These are phyloP conservation scores for Lactifluus hygrophoroides DNA, from an alignment of 768 basidiomycete species.

Conservation along the genomic window DNA sequence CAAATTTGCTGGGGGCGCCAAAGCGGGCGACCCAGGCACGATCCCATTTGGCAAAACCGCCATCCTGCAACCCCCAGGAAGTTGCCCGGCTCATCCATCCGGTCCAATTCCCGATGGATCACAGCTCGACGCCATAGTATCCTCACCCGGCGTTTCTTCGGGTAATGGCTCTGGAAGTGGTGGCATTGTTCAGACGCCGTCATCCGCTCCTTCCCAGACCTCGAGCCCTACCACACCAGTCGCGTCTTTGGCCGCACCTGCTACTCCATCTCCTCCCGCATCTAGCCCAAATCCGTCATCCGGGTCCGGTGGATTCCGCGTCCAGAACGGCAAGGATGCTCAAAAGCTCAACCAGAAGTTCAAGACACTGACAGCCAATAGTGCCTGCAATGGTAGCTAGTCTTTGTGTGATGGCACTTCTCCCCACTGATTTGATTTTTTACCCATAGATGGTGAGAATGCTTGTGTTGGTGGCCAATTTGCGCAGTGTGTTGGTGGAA, in stretches of 20 bases:
- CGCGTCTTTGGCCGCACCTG: neutral
- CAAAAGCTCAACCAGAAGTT: conserved; percentile 32
- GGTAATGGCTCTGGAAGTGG: neutral
- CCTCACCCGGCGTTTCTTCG: conserved; percentile 28
- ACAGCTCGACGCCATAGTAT: conserved; percentile 33
- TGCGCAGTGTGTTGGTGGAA: conserved; percentile 33
- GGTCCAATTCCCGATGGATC: conserved; percentile 44
- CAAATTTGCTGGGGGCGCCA: conserved; percentile 37
- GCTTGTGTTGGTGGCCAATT: conserved; percentile 33
- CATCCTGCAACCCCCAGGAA: conserved; percentile 38
- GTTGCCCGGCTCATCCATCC: conserved; percentile 40
- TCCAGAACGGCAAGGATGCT: conserved; percentile 31
- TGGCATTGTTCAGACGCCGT: neutral
- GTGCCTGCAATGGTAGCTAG: conserved; percentile 28
- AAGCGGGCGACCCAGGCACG: conserved; percentile 39
- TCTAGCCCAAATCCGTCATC: neutral
- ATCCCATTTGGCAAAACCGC: conserved; percentile 41
- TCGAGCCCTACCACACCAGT: neutral
- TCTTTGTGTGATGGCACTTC: neutral
- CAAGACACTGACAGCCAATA: conserved; percentile 23
- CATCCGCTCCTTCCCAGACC: conserved; percentile 3
- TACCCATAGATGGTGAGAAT: conserved; percentile 24
- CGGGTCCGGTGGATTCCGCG: conserved; percentile 13
- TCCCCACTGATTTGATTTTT: neutral
- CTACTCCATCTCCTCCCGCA: neutral